Base-by-base conservation (phyloP, 2,329 filamentous ascomycete species). In the Alternaria arbusti region DNA sequence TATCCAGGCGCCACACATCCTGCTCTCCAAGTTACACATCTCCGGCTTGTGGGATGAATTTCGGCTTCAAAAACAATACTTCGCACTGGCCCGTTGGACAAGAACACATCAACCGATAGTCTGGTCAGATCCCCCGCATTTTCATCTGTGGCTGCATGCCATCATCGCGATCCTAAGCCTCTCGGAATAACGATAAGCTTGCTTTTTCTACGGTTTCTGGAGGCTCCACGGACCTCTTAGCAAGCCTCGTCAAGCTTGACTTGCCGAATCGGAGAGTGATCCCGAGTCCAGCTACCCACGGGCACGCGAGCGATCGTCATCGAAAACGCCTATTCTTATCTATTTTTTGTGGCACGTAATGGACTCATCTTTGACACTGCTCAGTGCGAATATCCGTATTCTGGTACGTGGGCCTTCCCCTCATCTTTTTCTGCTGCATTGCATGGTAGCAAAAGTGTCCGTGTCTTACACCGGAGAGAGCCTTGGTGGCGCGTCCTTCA, bases 301-400 rank as follows among this genome's bases (percentile, higher is more conserved):
- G 61, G 69, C 70, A 77, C 74, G 67, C 71, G 70, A 76, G 61
- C 67, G 57, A 63, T 70, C 70, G 65, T 70, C 67, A 69, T 71
- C 70, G 54, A 57, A 44, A 64, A 47, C 56, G 51, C 25, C 70
- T 76, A 76, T 77, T 75, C 73, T 78, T 78, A 77, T 78, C 75
- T 50, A 50, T 26, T 45, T 50, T 32, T 28, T 46, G 56, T 66
- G 65, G 71, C 70, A 74, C 75, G 72, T 75, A 71, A 82, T 83
- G 81, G 80, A 82, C 57, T 75, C 78, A 28, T 85, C 83, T 49
- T 77, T 81, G 72, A 82, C 80, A 36, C 68, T 85, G 62, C 74
- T 85, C 59, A 84, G 81, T 73, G 82, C 83, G 46, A 81, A 84
- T 65, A 84, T 85, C 55, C 82, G 82, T 58, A 84, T 85, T 63